phyloP scores from a whole-genome alignment of 208 protist species.

The Trypanosoma boissoni region DNA sequence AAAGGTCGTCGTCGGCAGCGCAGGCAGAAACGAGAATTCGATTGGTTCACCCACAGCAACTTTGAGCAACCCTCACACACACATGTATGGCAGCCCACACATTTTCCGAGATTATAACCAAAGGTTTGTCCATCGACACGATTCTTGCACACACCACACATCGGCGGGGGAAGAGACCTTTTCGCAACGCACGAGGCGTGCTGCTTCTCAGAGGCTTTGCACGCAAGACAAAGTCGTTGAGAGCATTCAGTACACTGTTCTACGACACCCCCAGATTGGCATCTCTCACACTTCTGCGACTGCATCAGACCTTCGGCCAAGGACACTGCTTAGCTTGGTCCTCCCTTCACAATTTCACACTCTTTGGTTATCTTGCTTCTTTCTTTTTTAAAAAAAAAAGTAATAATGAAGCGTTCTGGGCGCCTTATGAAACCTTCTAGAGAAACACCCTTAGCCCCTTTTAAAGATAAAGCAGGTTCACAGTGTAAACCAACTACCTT shows the following conservation, averaged over 20 bases:
- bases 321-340: no score
- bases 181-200: slow-evolving; percentile 9
- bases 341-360: no score
- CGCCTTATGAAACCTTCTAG: no score
- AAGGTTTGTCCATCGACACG: slow-evolving; percentile 11
- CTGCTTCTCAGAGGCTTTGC: slow-evolving; percentile 16
- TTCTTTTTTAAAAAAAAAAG: no score
- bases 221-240: slow-evolving; percentile 7
- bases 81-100: slow-evolving; percentile 36
- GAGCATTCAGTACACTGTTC: slow-evolving; percentile 6
- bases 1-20: slow-evolving; percentile 28
- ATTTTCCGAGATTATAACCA: no score
- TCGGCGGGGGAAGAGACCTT: background rate
- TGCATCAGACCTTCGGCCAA: no score
- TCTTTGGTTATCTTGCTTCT: no score
- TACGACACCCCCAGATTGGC: background rate
- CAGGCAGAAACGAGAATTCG: slow-evolving; percentile 39
- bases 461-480: slow-evolving; percentile 7
- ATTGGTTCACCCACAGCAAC: slow-evolving; percentile 33
- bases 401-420: no score
- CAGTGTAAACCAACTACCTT: slow-evolving; percentile 2
- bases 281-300: slow-evolving; percentile 3
- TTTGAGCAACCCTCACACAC: slow-evolving; percentile 42
- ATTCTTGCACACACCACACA: slow-evolving; percentile 13
- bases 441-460: slow-evolving; percentile 1